Evolutionary conservation across 108 stramenopile species (phyloP), one percentile per base, ranked within the genome.

Genomic region (Fistulifera solaris): DNA sequence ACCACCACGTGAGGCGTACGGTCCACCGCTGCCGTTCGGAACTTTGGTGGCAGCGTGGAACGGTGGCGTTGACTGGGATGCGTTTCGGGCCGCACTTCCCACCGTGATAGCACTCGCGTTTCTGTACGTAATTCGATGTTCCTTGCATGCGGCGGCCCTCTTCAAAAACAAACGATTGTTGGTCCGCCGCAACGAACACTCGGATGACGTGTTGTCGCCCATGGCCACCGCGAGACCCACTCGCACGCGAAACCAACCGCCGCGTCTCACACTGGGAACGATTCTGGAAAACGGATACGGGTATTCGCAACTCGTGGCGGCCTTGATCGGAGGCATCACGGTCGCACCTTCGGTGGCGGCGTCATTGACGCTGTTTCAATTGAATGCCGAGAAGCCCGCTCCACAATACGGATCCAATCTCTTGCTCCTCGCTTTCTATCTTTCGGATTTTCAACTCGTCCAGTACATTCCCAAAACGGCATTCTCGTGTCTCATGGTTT

Each of bases 381-480:
- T 86, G 14, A 62, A 76, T 40, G 78, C 85, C 25, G 71, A 75
- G 14, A 42, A 39, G 28, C 54, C 67, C 1, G 60, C 62, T 17
- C 85, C 85, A 25, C 85, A 87, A 51, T 69, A 67, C 28, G 66
- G 56, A 49, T 67, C 77, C n/a, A 42, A 62, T 43, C 16, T 83
- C 15, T 48, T 83, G 18, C 54, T 87, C 1, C 28, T 76, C 2
- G 31, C 55, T 2, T 80, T 75, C 56, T 83, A 87, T 40, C 45
- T 78, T 14, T 65, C 64, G 22, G 68, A 80, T 60, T 83, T 87
- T 64, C 45, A 57, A 18, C 38, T 83, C 15, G 74, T 80, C 8
- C 52, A 62, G 7, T 87, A 76, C 59, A 75, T 87, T 49, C 85
- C 85, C 10, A 87, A 87, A 52, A 72, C 68, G 10, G 79, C 85